Evolutionary conservation across 2,329 filamentous ascomycete genomes (phyloP).

Genomic region (Cercospora sp.): DNA sequence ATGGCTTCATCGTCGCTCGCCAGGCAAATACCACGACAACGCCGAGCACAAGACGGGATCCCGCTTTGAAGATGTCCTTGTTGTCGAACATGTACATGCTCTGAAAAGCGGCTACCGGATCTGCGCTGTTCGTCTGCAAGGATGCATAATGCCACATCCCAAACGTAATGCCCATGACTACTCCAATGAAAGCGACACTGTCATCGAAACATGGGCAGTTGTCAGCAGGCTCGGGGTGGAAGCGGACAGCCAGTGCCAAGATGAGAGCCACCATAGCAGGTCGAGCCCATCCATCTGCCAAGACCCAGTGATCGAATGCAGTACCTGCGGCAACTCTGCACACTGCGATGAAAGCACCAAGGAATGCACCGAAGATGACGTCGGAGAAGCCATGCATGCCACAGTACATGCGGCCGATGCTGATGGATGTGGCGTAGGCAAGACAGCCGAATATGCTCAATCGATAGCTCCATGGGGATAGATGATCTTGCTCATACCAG

Average conservation of each 20-base stretch:
- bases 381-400: conserved; percentile 98
- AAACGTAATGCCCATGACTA: conserved; percentile 79
- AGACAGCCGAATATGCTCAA: conserved; percentile 60
- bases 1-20: conserved; percentile 86
- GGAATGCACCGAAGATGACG: conserved; percentile 74
- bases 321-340: conserved; percentile 58
- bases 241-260: conserved; percentile 63
- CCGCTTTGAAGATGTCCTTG: conserved; percentile 65
- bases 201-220: conserved; percentile 98
- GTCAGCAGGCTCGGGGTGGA: conserved; percentile 94
- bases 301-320: conserved; percentile 69
- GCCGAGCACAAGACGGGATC: conserved; percentile 72
- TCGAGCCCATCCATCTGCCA: conserved; percentile 63
- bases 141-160: conserved; percentile 75
- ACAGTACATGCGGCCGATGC: conserved; percentile 90
- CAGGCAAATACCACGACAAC: conserved; percentile 84
- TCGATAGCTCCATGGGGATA: conserved; percentile 51
- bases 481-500: conserved; percentile 62
- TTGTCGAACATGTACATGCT: conserved; percentile 44
- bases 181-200: conserved; percentile 87
- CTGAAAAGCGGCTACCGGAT: conserved; percentile 12
- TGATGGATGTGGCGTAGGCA: conserved; percentile 84
- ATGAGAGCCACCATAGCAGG: conserved; percentile 64
- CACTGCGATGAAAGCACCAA: conserved; percentile 67
- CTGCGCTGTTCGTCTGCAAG: neutral